Percentiles rank a stretch among this genome's conserved stretches.
These are phyloP conservation scores for Entonaema liquescens DNA, from an alignment of 495 filamentous ascomycete species.

Conservation along the genomic window DNA sequence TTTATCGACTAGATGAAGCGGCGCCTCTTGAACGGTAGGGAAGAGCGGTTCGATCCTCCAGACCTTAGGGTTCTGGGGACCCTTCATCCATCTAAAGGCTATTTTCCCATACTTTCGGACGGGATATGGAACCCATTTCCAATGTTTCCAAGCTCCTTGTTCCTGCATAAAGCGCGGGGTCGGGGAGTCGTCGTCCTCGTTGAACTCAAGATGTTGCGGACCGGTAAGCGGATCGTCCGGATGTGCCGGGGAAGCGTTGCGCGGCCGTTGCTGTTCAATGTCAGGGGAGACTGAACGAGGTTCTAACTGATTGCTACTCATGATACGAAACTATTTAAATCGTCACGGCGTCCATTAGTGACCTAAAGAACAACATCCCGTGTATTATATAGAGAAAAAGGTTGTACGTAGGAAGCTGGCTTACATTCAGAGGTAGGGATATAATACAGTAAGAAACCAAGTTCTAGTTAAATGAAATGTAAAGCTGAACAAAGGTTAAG, in stretches of 20 bases:
- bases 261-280: slow-evolving; percentile 42
- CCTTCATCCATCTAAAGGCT: slow-evolving; percentile 71
- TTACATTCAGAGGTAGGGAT: slow-evolving; percentile 24
- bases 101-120: slow-evolving; percentile 52
- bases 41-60: slow-evolving; percentile 75
- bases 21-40: slow-evolving; percentile 72
- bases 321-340: slow-evolving; percentile 25
- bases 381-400: neutral
- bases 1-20: slow-evolving; percentile 67
- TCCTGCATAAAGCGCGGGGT: slow-evolving; percentile 55
- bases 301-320: slow-evolving; percentile 42
- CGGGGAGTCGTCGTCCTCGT: slow-evolving; percentile 38
- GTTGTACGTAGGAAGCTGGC: neutral
- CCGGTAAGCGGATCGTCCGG: slow-evolving; percentile 36
- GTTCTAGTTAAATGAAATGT: slow-evolving; percentile 25
- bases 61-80: slow-evolving; percentile 70
- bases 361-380: neutral
- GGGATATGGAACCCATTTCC: slow-evolving; percentile 61
- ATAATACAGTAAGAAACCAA: slow-evolving; percentile 8
- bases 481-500: slow-evolving; percentile 8
- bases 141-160: slow-evolving; percentile 42
- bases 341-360: slow-evolving; percentile 9
- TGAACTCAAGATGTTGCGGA: slow-evolving; percentile 34
- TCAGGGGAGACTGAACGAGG: slow-evolving; percentile 37
- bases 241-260: slow-evolving; percentile 25